A percentile compares a stretch with the other conserved stretches of the same genome.
Conservation (phyloP, 2,329 filamentous ascomycete species). For the Cryphonectria naterciae region DNA sequence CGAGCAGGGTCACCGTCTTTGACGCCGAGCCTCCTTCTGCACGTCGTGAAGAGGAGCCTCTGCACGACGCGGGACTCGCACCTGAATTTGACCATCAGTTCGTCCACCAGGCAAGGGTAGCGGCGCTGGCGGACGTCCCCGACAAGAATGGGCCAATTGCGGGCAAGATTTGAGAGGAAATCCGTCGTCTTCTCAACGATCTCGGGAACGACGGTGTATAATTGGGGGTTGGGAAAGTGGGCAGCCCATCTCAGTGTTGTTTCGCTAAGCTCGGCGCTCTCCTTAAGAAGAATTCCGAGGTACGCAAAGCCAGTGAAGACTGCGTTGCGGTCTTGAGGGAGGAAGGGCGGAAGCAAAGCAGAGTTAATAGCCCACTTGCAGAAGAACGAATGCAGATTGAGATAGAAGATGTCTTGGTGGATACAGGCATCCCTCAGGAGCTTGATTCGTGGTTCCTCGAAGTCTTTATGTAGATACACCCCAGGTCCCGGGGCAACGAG, state of each 20-base stretch:
- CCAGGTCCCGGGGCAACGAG: conserved; percentile 10
- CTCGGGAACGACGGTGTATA: conserved; percentile 30
- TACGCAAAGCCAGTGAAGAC: conserved; percentile 42
- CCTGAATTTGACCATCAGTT: conserved; percentile 37
- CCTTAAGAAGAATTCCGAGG: conserved; percentile 43
- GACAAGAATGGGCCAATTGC: conserved; percentile 44
- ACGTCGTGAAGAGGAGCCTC: conserved; percentile 37
- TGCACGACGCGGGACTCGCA: conserved; percentile 39
- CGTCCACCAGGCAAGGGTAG: conserved; percentile 41
- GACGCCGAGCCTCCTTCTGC: conserved; percentile 35
- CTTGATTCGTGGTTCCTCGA: conserved; percentile 54
- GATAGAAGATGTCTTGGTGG: conserved; percentile 62
- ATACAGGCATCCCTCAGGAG: conserved; percentile 62
- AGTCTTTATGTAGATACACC: conserved; percentile 33
- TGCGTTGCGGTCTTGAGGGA: conserved; percentile 18
- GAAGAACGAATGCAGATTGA: conserved; percentile 68
- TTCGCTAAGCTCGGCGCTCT: conserved; percentile 40
- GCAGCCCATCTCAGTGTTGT: conserved; percentile 41
- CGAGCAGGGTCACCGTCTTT: conserved; percentile 26
- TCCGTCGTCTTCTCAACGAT: conserved; percentile 43
- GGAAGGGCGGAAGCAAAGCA: neutral
- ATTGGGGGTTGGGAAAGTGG: conserved; percentile 39
- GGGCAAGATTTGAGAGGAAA: conserved; percentile 50
- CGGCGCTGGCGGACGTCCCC: conserved; percentile 22
- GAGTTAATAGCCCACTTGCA: conserved; percentile 55